Evolutionary conservation across 345 rosid species (phyloP), one percentile per base, ranked within the genome.

Genomic region (Eutrema heterophyllum): DNA sequence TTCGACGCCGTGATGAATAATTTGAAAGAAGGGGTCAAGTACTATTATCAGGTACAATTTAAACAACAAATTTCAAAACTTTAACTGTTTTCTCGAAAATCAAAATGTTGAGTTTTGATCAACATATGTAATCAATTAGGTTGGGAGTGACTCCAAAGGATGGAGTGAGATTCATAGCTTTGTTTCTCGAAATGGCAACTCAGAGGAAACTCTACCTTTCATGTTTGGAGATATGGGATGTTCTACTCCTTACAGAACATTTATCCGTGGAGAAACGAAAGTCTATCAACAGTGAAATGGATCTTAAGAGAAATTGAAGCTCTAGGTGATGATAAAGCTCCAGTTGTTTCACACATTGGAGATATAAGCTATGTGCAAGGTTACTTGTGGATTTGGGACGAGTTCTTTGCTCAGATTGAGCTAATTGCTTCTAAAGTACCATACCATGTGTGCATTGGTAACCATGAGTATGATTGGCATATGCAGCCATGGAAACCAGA

Each of bases 161-260:
- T 94, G 97, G 96, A 91, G 92, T 59, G 32, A 77, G 35, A 81
- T 83, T 21, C 74, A 53, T 49, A 91, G 91, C 75, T 94, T 94
- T 75, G 82, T 89, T 40, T 87, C 98, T 1, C 59, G 91, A 63
- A 76, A 84, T 32, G 78, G 72, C 21, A 72, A 75, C 4, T 86
- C 93, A 0, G 80, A 86, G 0, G 88, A 88, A 64, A 83, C 94
- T 0, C 12, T 81, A 72, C 96, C 96, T 21, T 94, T 94, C 81
- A 70, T 94, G 71, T 89, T 88, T 67, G 98, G 98, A 26, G 97
- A 91, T 70, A 89, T 94, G 97, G 97, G 97, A 59, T 80, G 93
- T 71, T 75, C 86, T 7, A 83, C 97, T 27, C 97, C 96, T 21
- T 91, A 91, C 73, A 52, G 61, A 2, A 94, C 98, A 24, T 94